These are phyloP conservation scores for Leptographium flavum DNA, from an alignment of 2,329 filamentous ascomycete genomes.

Conservation along the genomic window DNA sequence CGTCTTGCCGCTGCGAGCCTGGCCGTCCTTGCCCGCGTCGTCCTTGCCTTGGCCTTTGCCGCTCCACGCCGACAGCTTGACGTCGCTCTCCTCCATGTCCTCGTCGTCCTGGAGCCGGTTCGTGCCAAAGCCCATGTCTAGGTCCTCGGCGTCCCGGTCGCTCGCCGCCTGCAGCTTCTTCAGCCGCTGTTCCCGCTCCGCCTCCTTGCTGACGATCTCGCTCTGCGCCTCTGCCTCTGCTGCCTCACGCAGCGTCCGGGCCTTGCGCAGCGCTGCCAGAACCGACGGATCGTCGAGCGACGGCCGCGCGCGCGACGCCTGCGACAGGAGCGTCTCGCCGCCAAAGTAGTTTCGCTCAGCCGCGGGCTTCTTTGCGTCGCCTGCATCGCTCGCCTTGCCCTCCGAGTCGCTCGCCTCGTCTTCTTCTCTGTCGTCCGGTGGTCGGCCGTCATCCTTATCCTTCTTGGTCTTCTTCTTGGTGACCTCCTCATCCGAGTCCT, in stretches of 20 bases:
- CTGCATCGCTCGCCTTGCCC: not conserved
- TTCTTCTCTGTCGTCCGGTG: conserved; percentile 3
- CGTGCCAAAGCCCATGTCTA: conserved; percentile 89
- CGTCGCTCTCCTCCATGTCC: conserved; percentile 54
- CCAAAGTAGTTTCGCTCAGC: conserved; percentile 43
- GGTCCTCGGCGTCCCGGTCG: conserved; percentile 73
- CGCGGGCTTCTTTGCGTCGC: conserved; percentile 18
- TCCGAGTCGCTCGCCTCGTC: conserved; percentile 6
- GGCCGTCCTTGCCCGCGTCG: conserved; percentile 29
- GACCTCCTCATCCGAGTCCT: conserved; percentile 8
- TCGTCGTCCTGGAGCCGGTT: conserved; percentile 80
- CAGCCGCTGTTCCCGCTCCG: conserved; percentile 49
- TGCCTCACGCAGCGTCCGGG: conserved; percentile 46
- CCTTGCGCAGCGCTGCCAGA: conserved; percentile 73
- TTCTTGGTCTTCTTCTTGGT: not conserved
- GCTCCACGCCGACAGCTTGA: conserved; percentile 54
- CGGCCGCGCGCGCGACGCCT: conserved; percentile 33
- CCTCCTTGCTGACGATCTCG: too few species aligned
- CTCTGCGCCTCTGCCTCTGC: conserved; percentile 24
- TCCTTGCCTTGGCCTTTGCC: conserved; percentile 35
- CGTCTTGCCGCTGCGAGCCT: conserved; percentile 28
- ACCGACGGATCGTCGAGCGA: conserved; percentile 63
- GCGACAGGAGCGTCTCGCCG: conserved; percentile 41
- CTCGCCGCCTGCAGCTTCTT: conserved; percentile 60
- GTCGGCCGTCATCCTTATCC: conserved; percentile 6